Evolutionary conservation across 768 basidiomycete genomes (phyloP).

Genomic region (Boletus rufocinnamomeus): DNA sequence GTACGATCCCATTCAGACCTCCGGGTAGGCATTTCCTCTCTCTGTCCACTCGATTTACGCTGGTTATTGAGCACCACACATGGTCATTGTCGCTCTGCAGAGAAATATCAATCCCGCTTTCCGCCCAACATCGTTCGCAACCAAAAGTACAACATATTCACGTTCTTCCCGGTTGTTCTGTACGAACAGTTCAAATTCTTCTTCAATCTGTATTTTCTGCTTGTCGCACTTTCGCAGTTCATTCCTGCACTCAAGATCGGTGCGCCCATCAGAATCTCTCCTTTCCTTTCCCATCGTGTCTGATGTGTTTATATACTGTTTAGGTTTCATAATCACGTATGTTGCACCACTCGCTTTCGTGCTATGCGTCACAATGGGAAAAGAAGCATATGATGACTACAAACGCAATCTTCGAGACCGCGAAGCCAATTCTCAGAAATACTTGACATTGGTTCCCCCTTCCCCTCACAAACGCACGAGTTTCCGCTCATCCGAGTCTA

Average conservation of each 20-base stretch:
- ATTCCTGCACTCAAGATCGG: slow-evolving; percentile 95
- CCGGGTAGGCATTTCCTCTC: slow-evolving; percentile 46
- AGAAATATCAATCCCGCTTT: slow-evolving; percentile 68
- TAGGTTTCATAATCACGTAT: slow-evolving; percentile 94
- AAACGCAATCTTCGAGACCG: slow-evolving; percentile 88
- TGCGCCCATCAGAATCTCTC: slow-evolving; percentile 36
- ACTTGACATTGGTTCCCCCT: slow-evolving; percentile 73
- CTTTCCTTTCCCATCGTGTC: neutral
- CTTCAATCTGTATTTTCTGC: slow-evolving; percentile 97
- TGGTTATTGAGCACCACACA: slow-evolving; percentile 2
- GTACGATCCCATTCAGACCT: slow-evolving; percentile 77
- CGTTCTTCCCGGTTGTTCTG: slow-evolving; percentile 96
- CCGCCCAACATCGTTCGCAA: slow-evolving; percentile 94
- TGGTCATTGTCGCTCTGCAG: slow-evolving; percentile 36
- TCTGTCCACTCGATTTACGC: neutral
- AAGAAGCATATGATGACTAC: slow-evolving; percentile 99
- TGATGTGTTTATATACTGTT: neutral
- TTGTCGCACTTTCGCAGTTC: slow-evolving; percentile 96
- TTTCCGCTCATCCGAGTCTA: slow-evolving; percentile 20
- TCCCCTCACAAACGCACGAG: slow-evolving; percentile 31
- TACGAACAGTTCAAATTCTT: slow-evolving; percentile 99
- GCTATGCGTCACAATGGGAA: slow-evolving; percentile 92
- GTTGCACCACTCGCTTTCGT: slow-evolving; percentile 97
- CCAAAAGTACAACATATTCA: slow-evolving; percentile 96
- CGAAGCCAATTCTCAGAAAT: slow-evolving; percentile 94